Conservation (phyloP, 306 rosid species). For the Citrullus colocynthis region DNA sequence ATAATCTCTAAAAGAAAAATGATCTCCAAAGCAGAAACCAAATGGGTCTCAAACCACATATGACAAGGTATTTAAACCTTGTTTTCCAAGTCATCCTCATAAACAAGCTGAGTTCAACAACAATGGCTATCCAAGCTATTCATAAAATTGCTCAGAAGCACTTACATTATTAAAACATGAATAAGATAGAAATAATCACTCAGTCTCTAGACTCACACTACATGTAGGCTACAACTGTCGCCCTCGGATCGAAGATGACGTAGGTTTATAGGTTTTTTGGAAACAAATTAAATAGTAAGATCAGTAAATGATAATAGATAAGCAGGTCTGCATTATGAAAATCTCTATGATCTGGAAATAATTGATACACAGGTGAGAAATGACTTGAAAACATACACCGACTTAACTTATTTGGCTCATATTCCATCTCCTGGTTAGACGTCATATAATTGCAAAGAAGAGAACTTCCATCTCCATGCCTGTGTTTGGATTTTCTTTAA, state of each 20-base stretch:
- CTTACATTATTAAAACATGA: not conserved
- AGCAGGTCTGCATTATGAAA: not conserved
- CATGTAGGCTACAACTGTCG: not conserved
- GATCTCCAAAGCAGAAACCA: not conserved
- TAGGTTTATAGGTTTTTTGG: not conserved
- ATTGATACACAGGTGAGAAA: not conserved
- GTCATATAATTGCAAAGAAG: not conserved
- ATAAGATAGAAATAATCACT: not conserved
- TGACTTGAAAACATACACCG: constrained; percentile 2
- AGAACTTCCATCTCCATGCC: not conserved
- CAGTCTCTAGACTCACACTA: not conserved
- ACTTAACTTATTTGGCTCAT: not conserved
- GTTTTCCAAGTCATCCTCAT: not conserved
- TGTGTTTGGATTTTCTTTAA: not conserved
- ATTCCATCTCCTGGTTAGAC: not conserved
- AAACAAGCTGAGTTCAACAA: not conserved
- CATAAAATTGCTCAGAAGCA: constrained; percentile 1
- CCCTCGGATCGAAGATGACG: not conserved
- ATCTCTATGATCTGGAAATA: not conserved
- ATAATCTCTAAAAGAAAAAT: not conserved
- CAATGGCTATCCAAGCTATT: constrained; percentile 6
- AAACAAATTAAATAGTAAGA: constrained; percentile 3
- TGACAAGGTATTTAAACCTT: not conserved
- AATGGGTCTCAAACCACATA: not conserved
- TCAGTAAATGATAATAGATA: not conserved